Evolutionary conservation across 768 basidiomycete genomes (phyloP).

Genomic region (Leccinum boreale): DNA sequence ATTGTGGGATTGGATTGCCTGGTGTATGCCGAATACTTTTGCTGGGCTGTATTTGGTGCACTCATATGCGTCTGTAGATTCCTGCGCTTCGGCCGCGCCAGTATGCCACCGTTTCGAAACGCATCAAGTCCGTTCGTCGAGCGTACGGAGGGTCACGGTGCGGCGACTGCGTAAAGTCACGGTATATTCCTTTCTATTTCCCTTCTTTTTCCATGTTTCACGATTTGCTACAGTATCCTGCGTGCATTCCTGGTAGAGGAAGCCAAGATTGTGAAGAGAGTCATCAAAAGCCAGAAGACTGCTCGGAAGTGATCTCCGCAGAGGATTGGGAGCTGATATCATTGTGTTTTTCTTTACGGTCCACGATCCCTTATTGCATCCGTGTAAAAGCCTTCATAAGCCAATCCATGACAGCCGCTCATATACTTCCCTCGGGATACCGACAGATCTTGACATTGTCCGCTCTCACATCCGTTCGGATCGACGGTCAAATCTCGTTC

Average conservation of each 20-base stretch:
- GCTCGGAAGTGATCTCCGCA: conserved; percentile 21
- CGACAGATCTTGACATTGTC: neutral
- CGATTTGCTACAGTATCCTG: conserved; percentile 65
- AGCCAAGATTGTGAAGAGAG: conserved; percentile 99
- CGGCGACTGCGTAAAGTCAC: conserved; percentile 91
- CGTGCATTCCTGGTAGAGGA: conserved; percentile 99
- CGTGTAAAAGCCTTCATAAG: conserved; percentile 19
- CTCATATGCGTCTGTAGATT: conserved; percentile 47
- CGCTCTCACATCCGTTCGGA: neutral
- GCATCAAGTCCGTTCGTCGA: conserved; percentile 92
- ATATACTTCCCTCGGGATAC: neutral
- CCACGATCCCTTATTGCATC: conserved; percentile 17
- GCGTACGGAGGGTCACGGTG: conserved; percentile 99
- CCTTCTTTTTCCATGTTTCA: neutral
- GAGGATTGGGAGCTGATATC: conserved; percentile 3
- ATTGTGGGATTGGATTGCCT: conserved; percentile 91
- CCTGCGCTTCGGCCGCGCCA: conserved; percentile 94
- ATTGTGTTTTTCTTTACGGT: conserved; percentile 8
- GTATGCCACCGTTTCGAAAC: conserved; percentile 95
- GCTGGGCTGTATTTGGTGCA: neutral
- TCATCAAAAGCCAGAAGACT: conserved; percentile 78
- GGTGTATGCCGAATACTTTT: conserved; percentile 63
- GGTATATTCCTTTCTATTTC: conserved; percentile 49
- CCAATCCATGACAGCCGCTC: conserved; percentile 6
- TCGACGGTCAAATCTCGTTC: neutral